Evolutionary conservation across 345 rosid genomes (phyloP).

Genomic region (Corymbia maculata): DNA sequence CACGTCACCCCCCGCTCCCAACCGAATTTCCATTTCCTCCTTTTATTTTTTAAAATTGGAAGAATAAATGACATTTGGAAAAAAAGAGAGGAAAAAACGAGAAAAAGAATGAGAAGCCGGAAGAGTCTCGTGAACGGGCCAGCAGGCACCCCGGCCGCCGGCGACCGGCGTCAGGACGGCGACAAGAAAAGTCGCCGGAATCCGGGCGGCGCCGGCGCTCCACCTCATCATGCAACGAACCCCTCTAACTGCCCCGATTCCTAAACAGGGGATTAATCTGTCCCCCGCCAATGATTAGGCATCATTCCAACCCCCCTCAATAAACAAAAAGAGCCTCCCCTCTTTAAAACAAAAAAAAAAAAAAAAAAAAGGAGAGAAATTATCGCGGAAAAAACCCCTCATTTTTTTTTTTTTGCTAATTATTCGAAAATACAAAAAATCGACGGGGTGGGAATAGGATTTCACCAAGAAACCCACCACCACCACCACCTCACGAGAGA

Average conservation of each 20-base stretch:
- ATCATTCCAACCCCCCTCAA: not conserved
- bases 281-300: not conserved
- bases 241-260: not conserved
- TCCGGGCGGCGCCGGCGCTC: not conserved
- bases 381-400: not conserved
- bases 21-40: not conserved
- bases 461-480: not conserved
- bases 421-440: not conserved
- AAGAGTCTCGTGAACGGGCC: not conserved
- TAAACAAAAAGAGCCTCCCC: not conserved
- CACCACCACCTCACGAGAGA: not conserved
- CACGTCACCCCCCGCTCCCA: not conserved
- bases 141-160: not conserved
- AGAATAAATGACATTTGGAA: too few species aligned
- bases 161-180: not conserved
- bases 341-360: rapidly evolving
- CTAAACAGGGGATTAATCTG: not conserved
- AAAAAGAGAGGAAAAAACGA: too few species aligned
- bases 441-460: not conserved
- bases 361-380: not conserved
- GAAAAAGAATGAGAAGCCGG: not conserved
- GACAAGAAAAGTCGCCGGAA: not conserved
- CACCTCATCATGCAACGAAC: not conserved
- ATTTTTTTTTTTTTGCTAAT: not conserved
- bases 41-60: too few species aligned